Percentiles rank a stretch among this genome's conserved stretches.
These are phyloP conservation scores for Cladosporium sp. DNA, from an alignment of 2,329 filamentous ascomycete species.

Conservation along the genomic window DNA sequence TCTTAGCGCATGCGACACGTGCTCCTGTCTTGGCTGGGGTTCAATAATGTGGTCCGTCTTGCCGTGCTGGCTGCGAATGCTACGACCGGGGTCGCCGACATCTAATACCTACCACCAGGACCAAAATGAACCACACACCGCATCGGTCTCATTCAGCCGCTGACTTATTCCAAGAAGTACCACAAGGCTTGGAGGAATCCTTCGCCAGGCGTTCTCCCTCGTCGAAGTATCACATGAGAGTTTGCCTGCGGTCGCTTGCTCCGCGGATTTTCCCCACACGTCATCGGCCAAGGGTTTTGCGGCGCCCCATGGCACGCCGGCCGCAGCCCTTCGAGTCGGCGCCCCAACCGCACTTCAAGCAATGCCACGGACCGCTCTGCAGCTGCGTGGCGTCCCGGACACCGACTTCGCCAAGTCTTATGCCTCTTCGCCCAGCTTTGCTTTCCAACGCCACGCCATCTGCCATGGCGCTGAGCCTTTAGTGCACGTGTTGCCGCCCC, in stretches of 20 bases:
- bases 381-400: neutral
- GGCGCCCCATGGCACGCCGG: neutral
- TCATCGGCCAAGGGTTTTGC: slow-evolving; percentile 2
- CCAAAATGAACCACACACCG: neutral
- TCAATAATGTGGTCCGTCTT: slow-evolving; percentile 3
- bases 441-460: slow-evolving; percentile 4
- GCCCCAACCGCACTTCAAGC: slow-evolving; percentile 1
- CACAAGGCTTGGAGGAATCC: slow-evolving; percentile 6
- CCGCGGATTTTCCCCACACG: slow-evolving; percentile 3
- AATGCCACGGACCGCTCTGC: slow-evolving; percentile 6
- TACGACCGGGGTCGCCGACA: too few relatives aligned
- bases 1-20: slow-evolving; percentile 6
- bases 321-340: neutral
- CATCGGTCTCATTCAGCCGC: neutral
- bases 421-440: slow-evolving; percentile 1
- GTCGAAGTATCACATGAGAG: neutral
- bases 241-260: neutral
- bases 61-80: neutral
- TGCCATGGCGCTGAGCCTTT: slow-evolving; percentile 10
- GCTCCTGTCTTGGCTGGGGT: slow-evolving; percentile 5
- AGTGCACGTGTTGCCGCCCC: neutral
- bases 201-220: neutral
- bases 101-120: neutral
- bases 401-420: neutral
- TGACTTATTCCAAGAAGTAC: neutral